Evolutionary conservation across 1,284 basidiomycete genomes (phyloP), one percentile per base, ranked within the genome.

Genomic region (Leccinum fallax): DNA sequence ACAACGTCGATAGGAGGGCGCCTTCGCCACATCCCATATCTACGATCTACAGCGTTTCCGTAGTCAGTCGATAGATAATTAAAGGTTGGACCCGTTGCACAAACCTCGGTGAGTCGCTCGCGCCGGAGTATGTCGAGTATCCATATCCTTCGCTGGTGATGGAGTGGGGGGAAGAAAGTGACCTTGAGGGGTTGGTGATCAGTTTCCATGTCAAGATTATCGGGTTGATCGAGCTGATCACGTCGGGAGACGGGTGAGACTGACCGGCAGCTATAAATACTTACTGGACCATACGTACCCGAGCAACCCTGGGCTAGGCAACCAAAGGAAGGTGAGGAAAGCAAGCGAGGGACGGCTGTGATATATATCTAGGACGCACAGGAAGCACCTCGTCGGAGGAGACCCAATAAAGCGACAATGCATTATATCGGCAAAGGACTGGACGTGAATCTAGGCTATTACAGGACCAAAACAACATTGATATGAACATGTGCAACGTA

Each of bases 21-120:
- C 92, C 92, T 76, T 90, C 85, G 43, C 92, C 92, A 67, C 92
- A 94, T 5, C 92, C 92, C 26, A 93, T 78, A 67, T 94, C 92
- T 52, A 93, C 77, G 11, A 93, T 81, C 92, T 92, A n/a, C 4
- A 67, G 55, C 13, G 38, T 52, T 61, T 56, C 53, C 51, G 38
- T 58, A 60, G 61, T 54, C 51, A 19, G 53, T 48, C 19, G 26
- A 19, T 49, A 30, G 30, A 32, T 19, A 5, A 48, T 6, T 40
- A 4, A 4, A 2, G 5, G 28, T 48, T 32, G 53, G 57, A 28
- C 46, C 34, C 4, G n/a, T 30, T 13, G 28, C 21, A 75, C 82
- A 65, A 67, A 90, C 92, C 68, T 83, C 79, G 11, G 79, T 79
- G 51, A 91, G 80, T 19, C 76, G 75, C 66, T 92, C 86, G 34